phyloP scores from a whole-genome alignment of 805 yeast species.

The Wickerhamiella brachini region DNA sequence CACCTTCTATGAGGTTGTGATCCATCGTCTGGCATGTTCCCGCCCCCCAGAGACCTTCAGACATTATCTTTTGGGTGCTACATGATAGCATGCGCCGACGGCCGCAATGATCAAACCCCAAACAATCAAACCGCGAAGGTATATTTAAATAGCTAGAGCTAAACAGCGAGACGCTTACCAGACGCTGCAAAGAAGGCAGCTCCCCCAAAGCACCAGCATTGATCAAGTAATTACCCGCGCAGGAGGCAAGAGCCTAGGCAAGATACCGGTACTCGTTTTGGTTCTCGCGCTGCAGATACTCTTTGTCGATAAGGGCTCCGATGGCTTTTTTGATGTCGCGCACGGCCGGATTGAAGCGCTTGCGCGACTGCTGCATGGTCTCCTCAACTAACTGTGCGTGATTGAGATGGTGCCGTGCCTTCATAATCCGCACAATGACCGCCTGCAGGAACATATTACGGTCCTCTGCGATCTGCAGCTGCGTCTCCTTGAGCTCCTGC shows the following conservation, averaged over 20 bases:
- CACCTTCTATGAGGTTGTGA: too few relatives aligned
- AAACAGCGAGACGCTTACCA: too few relatives aligned
- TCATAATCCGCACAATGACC: conserved; percentile 92
- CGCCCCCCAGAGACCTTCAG: too few relatives aligned
- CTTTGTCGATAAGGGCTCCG: conserved; percentile 72
- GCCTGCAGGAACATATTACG: conserved; percentile 79
- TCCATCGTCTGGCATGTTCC: too few relatives aligned
- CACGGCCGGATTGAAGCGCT: conserved; percentile 73
- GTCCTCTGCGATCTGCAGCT: conserved; percentile 72
- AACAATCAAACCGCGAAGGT: too few relatives aligned
- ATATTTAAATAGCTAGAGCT: too few relatives aligned
- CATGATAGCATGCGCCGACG: too few relatives aligned
- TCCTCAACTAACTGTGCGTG: conserved; percentile 78
- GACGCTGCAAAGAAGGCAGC: too few relatives aligned
- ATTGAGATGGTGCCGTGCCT: conserved; percentile 67
- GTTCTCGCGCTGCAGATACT: conserved; percentile 65
- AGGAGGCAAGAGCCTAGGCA: conserved; percentile 32
- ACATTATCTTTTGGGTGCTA: too few relatives aligned
- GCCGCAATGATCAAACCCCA: too few relatives aligned
- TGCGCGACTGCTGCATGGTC: conserved; percentile 70
- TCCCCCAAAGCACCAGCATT: too few relatives aligned
- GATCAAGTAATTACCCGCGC: too few relatives aligned
- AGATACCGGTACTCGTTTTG: conserved; percentile 72
- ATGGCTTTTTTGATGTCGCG: conserved; percentile 79
- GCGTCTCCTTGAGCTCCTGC: conserved; percentile 60